These are phyloP conservation scores for Aquanectria penicillioides DNA, from an alignment of 2,329 filamentous ascomycete species.

Conservation along the genomic window DNA sequence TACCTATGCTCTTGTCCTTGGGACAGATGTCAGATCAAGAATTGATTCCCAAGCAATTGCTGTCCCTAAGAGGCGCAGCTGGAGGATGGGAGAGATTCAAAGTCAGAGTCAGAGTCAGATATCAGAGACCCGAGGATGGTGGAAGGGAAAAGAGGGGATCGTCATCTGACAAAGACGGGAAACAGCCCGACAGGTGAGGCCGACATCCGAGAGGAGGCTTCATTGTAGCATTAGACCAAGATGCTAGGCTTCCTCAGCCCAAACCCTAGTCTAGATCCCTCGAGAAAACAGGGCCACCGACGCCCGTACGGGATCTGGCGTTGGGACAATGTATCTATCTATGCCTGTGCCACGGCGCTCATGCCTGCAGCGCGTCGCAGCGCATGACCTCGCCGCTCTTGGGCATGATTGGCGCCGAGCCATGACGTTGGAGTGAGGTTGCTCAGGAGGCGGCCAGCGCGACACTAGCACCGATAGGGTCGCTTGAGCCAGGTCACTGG, in stretches of 20 bases:
- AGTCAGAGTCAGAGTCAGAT: slow-evolving; percentile 3
- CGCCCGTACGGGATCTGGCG: too few relatives aligned
- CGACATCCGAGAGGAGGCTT: slow-evolving; percentile 15
- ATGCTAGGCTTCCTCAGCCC: not conserved
- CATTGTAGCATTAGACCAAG: slow-evolving; percentile 10
- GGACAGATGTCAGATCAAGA: slow-evolving; percentile 6
- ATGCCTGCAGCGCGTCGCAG: slow-evolving; percentile 3
- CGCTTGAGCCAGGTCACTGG: too few relatives aligned
- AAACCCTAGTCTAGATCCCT: slow-evolving; percentile 6
- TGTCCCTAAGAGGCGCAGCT: slow-evolving; percentile 4
- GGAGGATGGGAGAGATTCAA: not conserved
- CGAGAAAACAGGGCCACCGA: slow-evolving; percentile 2
- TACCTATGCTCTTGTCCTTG: not conserved
- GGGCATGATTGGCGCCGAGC: slow-evolving; percentile 26
- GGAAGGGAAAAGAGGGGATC: slow-evolving; percentile 34
- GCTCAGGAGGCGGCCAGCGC: not conserved
- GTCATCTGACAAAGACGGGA: slow-evolving; percentile 36
- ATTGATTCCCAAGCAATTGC: not conserved
- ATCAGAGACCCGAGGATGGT: slow-evolving; percentile 17
- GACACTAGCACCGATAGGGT: not conserved
- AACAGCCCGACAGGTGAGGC: slow-evolving; percentile 1
- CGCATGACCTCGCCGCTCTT: slow-evolving; percentile 20
- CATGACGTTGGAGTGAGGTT: slow-evolving; percentile 44
- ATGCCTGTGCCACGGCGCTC: not conserved
- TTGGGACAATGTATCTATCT: too few relatives aligned